phyloP scores from a whole-genome alignment of 176 grass and related monocot genomes.

The Carex kokanica region DNA sequence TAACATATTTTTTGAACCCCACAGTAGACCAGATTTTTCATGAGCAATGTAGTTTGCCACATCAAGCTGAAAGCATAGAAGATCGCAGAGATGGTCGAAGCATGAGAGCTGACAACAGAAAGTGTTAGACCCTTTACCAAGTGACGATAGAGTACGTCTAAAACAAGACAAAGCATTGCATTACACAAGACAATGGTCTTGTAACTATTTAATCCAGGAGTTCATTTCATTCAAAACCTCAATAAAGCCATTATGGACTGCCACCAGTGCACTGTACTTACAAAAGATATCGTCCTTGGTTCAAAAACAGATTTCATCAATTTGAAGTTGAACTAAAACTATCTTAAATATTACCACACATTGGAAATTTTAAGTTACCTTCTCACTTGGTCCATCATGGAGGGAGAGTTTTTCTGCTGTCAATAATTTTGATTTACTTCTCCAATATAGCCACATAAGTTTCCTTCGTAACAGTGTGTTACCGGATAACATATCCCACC shows the following conservation, averaged over 20 bases:
- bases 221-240: not conserved
- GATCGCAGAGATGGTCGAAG: constrained; percentile 83
- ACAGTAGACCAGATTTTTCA: constrained; percentile 68
- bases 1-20: constrained; percentile 67
- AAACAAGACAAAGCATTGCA: constrained; percentile 20
- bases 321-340: not conserved
- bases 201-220: not conserved
- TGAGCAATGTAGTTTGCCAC: constrained; percentile 77
- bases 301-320: not conserved
- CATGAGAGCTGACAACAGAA: constrained; percentile 63
- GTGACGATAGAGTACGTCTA: not conserved
- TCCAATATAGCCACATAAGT: constrained; percentile 84
- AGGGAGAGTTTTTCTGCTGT: constrained; percentile 68
- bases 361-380: constrained; percentile 38
- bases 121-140: constrained; percentile 26
- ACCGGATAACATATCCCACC: constrained; percentile 90
- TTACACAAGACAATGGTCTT: not conserved
- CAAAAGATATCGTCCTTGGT: not conserved
- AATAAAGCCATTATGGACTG: not conserved
- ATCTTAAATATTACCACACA: not conserved
- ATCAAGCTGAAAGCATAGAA: constrained; percentile 94
- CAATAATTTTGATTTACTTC: constrained; percentile 83
- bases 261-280: not conserved
- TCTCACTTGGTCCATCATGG: constrained; percentile 59
- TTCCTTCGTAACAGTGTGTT: constrained; percentile 73